Conservation (phyloP, 805 yeast species). For the Middelhovenomyces tepae region DNA sequence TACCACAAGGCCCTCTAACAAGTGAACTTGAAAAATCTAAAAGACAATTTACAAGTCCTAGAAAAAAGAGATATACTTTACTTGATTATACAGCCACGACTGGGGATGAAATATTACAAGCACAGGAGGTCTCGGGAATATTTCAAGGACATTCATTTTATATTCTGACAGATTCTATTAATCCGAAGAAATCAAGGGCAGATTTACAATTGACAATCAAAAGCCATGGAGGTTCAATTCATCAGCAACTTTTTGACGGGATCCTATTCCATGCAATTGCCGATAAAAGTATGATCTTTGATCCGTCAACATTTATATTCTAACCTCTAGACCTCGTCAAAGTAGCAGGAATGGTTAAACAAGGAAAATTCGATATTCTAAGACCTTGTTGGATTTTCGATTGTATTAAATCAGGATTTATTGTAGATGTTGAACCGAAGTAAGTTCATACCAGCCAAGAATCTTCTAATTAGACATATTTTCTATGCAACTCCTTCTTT, state of each 20-base stretch:
- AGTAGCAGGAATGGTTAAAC: constrained; percentile 30
- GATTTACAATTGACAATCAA: constrained; percentile 18
- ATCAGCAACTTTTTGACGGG: constrained; percentile 15
- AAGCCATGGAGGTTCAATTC: constrained; percentile 24
- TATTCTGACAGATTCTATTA: constrained; percentile 20
- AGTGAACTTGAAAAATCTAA: no score
- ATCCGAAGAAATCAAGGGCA: constrained; percentile 16
- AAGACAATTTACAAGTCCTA: no score
- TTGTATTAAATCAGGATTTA: constrained; percentile 36
- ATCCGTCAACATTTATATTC: constrained; percentile 9
- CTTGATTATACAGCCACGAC: no score
- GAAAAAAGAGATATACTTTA: no score
- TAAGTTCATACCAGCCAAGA: no score
- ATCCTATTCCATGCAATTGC: no score
- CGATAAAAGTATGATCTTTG: constrained; percentile 15
- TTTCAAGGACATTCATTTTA: no score
- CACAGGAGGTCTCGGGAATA: no score
- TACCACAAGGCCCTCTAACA: no score
- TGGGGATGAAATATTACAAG: no score
- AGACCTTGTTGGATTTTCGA: constrained; percentile 68
- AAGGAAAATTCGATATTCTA: constrained; percentile 49
- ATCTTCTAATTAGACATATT: constrained; percentile 34
- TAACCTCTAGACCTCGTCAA: constrained; percentile 32
- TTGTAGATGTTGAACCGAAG: constrained; percentile 51
- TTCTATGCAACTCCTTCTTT: constrained; percentile 30